Evolutionary conservation across 2,329 filamentous ascomycete species (phyloP).

Genomic region (Fusarium penzigii): DNA sequence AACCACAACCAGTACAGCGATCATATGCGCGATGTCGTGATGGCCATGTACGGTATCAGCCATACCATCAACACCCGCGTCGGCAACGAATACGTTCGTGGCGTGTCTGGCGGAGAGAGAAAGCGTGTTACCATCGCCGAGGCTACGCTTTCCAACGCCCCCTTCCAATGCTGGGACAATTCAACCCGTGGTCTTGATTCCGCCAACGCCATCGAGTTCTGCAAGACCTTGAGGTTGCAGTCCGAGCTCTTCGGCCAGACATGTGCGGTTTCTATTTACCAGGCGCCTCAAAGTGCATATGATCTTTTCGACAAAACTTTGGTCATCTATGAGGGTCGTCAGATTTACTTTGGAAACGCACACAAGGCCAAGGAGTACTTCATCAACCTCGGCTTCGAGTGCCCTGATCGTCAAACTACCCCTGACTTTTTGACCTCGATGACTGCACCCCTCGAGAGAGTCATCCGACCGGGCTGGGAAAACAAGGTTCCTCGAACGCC

Average conservation of each 20-base stretch:
- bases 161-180: slow-evolving; percentile 38
- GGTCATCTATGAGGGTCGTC: slow-evolving; percentile 66
- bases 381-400: slow-evolving; percentile 62
- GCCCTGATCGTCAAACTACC: slow-evolving; percentile 61
- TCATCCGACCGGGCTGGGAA: slow-evolving; percentile 36
- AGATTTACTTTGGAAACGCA: slow-evolving; percentile 64
- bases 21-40: slow-evolving; percentile 63
- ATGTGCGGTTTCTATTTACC: slow-evolving; percentile 50
- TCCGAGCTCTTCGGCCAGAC: slow-evolving; percentile 30
- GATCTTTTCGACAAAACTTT: slow-evolving; percentile 69
- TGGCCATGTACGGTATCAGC: slow-evolving; percentile 66
- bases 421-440: slow-evolving; percentile 66
- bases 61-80: slow-evolving; percentile 74
- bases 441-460: slow-evolving; percentile 40
- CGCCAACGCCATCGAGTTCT: slow-evolving; percentile 32
- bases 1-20: slow-evolving; percentile 52
- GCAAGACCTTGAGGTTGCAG: slow-evolving; percentile 26
- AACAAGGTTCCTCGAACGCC: slow-evolving; percentile 36
- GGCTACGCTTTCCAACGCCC: slow-evolving; percentile 56
- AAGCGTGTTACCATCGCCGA: slow-evolving; percentile 79
- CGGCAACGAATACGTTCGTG: slow-evolving; percentile 68
- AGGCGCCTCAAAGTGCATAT: slow-evolving; percentile 61
- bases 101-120: slow-evolving; percentile 75
- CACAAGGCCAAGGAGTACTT: slow-evolving; percentile 62
- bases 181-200: slow-evolving; percentile 34